Percentiles rank a stretch among this genome's conserved stretches.
phyloP scores from a whole-genome alignment of 2,329 filamentous ascomycete species.

The Aureobasidium mangrovei region DNA sequence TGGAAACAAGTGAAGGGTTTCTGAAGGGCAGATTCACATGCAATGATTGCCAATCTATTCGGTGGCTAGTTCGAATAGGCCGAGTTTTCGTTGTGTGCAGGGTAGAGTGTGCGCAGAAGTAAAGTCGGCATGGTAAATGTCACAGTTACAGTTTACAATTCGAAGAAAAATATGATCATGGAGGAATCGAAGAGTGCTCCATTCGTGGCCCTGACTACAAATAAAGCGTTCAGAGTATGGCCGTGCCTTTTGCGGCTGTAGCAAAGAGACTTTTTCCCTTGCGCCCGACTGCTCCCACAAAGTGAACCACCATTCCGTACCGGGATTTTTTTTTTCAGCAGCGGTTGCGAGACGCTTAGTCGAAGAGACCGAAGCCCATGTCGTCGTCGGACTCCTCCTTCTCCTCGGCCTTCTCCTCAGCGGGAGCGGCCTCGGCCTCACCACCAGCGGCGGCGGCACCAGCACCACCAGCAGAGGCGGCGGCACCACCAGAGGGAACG shows the following conservation, averaged over 20 bases:
- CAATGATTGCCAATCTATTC: no score
- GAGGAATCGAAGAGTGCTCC: constrained; percentile 5
- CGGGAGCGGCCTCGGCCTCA: constrained; percentile 47
- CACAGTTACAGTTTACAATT: no score
- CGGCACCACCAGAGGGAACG: constrained; percentile 85
- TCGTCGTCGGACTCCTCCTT: constrained; percentile 72
- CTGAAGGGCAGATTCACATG: no score
- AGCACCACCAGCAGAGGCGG: constrained; percentile 55
- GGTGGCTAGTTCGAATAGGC: no score
- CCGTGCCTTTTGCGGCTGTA: constrained; percentile 12
- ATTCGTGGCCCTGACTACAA: constrained; percentile 10
- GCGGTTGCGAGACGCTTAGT: constrained; percentile 36
- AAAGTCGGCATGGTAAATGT: not conserved
- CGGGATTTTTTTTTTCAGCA: not conserved
- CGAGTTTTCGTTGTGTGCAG: no score
- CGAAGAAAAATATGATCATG: not conserved
- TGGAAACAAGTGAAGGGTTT: no score
- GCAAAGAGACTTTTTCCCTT: constrained; percentile 9
- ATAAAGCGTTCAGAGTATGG: constrained; percentile 10
- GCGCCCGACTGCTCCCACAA: constrained; percentile 14
- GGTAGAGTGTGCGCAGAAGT: no score
- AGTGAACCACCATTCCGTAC: not conserved
- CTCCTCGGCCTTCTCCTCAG: constrained; percentile 56
- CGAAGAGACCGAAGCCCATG: constrained; percentile 69
- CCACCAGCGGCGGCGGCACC: constrained; percentile 60